Evolutionary conservation across 495 filamentous ascomycete genomes (phyloP), one percentile per base, ranked within the genome.

Genomic region (Penicillium tannophilum): DNA sequence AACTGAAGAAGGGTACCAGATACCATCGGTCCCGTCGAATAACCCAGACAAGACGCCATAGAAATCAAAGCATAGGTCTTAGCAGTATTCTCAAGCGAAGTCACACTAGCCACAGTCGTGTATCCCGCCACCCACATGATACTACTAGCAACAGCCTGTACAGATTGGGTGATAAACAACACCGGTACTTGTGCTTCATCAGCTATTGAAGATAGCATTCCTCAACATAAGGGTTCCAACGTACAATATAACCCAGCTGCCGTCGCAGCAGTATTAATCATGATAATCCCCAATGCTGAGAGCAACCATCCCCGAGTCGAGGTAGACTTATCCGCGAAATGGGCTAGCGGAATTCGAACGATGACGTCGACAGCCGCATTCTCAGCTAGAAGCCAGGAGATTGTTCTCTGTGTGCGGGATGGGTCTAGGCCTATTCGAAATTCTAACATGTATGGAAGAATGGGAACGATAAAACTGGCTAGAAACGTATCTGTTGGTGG

Each of bases 371-470:
- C 3, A 64, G 58, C 3, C 56, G 35, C 17, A 30, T 58, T 11
- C 30, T 59, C 54, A 5, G 61, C 50, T 11, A 70, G 51, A 14
- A 70, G 62, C 23, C 60, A 20, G 0, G 62, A 58, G 8, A 61
- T 70, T 11, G 55, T 52, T 14, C 48, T 24, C 49, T 70, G 67
- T 3, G 62, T 64, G 26, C 58, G 55, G 1, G 62, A 60, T 17
- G 52, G 11, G 39, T 67, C 56, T 19, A 65, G 14, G 6, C 58
- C 58, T 14, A 70, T 24, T 0, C 65, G 64, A 7, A 55, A 35
- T 36, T 67, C 67, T 5, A 70, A 36, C 30, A 70, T 63, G 41
- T 63, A 59, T n/a, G 61, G 60, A 8, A 70, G 67, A 11, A 70
- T 50, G 7, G 67, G 67, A n/a, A 64, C 61, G 48, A 70, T 60